phyloP scores from a whole-genome alignment of 2,329 filamentous ascomycete species.

The Tolypocladium nubicola region DNA sequence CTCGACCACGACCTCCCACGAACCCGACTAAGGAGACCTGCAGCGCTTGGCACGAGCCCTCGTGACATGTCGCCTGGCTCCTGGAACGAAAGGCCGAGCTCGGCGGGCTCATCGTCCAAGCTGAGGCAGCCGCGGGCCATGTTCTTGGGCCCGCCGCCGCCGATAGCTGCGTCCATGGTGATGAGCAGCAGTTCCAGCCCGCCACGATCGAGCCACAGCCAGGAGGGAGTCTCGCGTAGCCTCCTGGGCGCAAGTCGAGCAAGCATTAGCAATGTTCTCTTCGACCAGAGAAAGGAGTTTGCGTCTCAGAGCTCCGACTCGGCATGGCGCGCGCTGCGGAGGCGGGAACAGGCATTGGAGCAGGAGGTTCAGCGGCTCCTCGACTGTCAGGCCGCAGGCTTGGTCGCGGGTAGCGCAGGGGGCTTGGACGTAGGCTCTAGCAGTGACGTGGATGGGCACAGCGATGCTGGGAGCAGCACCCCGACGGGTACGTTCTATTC shows the following conservation, averaged over 20 bases:
- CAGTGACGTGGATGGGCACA: constrained; percentile 19
- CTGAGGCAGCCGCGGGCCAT: constrained; percentile 19
- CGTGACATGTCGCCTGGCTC: constrained; percentile 6
- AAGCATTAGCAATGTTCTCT: constrained; percentile 22
- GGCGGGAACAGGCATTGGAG: constrained; percentile 34
- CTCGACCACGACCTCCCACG: constrained; percentile 11
- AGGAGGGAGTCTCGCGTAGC: background rate
- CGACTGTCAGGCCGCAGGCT: constrained; percentile 35
- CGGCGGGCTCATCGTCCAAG: constrained; percentile 20
- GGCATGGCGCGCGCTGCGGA: constrained; percentile 34
- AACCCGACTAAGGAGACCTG: constrained; percentile 10
- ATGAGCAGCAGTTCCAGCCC: constrained; percentile 10
- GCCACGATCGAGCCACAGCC: constrained; percentile 8
- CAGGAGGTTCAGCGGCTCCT: constrained; percentile 36
- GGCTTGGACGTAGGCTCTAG: constrained; percentile 5
- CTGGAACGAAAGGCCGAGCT: constrained; percentile 15
- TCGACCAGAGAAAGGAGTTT: constrained; percentile 22
- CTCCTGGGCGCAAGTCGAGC: constrained; percentile 3
- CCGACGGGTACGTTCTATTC: constrained; percentile 29
- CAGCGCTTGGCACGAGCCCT: constrained; percentile 1
- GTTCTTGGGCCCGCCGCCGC: constrained; percentile 39
- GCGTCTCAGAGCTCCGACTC: constrained; percentile 26
- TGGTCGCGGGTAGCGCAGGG: constrained; percentile 26
- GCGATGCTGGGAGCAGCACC: constrained; percentile 30
- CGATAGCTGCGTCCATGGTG: constrained; percentile 34